Percentiles rank a stretch among this genome's conserved stretches.
phyloP scores from a whole-genome alignment of 2,329 filamentous ascomycete species.

The Hortaea werneckii region DNA sequence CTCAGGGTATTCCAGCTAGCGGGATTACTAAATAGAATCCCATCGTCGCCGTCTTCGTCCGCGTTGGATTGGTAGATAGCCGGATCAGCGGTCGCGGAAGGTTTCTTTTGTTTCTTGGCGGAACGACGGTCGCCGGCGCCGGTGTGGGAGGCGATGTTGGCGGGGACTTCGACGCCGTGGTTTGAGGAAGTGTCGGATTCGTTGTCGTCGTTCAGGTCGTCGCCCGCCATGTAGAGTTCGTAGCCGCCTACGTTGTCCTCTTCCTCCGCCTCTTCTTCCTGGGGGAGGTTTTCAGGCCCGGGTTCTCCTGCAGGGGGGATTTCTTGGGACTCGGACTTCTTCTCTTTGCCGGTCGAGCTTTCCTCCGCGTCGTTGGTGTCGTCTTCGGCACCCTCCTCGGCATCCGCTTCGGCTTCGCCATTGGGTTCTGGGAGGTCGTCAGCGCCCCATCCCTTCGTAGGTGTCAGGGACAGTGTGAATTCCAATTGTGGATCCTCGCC shows the following conservation, averaged over 20 bases:
- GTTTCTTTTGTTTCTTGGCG: conserved; percentile 22
- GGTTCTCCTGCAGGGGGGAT: neutral
- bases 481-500: conserved; percentile 67
- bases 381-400: conserved; percentile 27
- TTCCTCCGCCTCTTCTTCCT: conserved; percentile 34
- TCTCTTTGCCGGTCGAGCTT: conserved; percentile 28
- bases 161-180: conserved; percentile 28
- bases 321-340: conserved; percentile 21
- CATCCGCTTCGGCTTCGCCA: conserved; percentile 32
- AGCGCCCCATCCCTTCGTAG: conserved; percentile 74
- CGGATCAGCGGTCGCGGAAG: conserved; percentile 49
- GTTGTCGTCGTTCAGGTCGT: conserved; percentile 56
- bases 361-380: conserved; percentile 50
- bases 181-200: conserved; percentile 36
- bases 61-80: conserved; percentile 66
- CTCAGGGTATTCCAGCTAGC: conserved; percentile 83
- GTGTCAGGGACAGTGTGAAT: conserved; percentile 77
- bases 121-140: conserved; percentile 37
- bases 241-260: conserved; percentile 61
- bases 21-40: conserved; percentile 58
- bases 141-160: conserved; percentile 27
- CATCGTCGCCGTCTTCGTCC: conserved; percentile 59
- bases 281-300: conserved; percentile 12
- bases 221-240: conserved; percentile 87
- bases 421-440: conserved; percentile 26